Base-by-base conservation (phyloP, 1,139 yeast genomes). In the Keqinozyma sinolaborantium region DNA sequence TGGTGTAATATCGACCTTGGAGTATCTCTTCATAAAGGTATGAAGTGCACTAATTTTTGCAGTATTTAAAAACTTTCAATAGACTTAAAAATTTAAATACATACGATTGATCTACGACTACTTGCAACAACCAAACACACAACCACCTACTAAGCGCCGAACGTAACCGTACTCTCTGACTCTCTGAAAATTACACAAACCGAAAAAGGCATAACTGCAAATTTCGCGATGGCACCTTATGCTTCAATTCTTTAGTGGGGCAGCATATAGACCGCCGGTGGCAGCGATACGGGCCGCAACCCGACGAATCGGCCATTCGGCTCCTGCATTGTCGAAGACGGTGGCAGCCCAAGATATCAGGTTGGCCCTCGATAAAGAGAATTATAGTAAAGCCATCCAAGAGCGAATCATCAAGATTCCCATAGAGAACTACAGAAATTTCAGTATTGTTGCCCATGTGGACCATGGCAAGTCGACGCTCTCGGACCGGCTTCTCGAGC, bases 391-490 rank as follows among this genome's bases (percentile, higher is more conserved):
- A 18, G 7, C 21, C 7, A 46, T 67, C 30, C 67, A 66, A 40
- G 80, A 79, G 26, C 62, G 94, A 39, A 79, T 88, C 38, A 65
- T 74, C 21, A 67, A 67, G 27, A 87, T 90, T 27, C 97, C 97
- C 4, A 71, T 84, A 19, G 83, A 80, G 36, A 77, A 87, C 45
- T 90, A 83, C 54, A 60, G 98, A 39, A 90, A 88, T 57, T 90
- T 92, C 58, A 85, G 95, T 39, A 90, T 92, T 36, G 97, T 88
- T 23, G 97, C 98, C 2, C 98, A 92, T 64, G 94, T 92, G 24
- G 98, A 92, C 55, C 98, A 92, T 57, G 98, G 98, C 0, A 92
- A 92, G 55, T 85, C 95, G 2, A 92, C 98, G 0, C 58, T 92
- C 16, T 83, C 95, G 38, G 98, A 92, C 52, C 62, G 97, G 31